Conservation (phyloP, 495 filamentous ascomycete genomes). For the Astrothelium subdiscretum region DNA sequence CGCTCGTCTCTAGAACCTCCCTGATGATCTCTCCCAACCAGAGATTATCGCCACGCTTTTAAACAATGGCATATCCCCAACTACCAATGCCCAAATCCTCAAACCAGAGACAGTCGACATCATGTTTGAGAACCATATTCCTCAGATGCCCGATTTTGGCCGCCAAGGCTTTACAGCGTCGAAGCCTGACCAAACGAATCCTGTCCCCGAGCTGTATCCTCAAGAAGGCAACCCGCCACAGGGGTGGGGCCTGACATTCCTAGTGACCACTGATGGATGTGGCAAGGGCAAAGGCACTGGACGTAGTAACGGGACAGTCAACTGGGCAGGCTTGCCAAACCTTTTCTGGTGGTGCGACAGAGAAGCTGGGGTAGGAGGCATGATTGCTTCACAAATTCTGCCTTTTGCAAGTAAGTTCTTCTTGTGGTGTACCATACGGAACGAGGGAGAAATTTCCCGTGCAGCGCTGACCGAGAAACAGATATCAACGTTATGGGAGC, state of each 20-base stretch:
- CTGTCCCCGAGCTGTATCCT: slow-evolving; percentile 38
- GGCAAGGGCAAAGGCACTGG: slow-evolving; percentile 32
- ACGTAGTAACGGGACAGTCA: slow-evolving; percentile 34
- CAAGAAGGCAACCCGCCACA: slow-evolving; percentile 38
- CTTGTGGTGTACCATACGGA: background rate
- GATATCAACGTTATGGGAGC: background rate
- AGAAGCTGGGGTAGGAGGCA: slow-evolving; percentile 46
- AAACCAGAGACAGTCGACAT: slow-evolving; percentile 38
- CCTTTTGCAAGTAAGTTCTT: slow-evolving; percentile 33
- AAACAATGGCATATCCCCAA: slow-evolving; percentile 31
- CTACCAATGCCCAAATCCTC: slow-evolving; percentile 37
- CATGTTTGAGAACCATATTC: slow-evolving; percentile 54
- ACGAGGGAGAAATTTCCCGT: background rate
- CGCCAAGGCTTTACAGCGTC: slow-evolving; percentile 33
- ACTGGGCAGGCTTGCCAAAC: slow-evolving; percentile 51
- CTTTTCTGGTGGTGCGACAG: slow-evolving; percentile 51
- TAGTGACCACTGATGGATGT: slow-evolving; percentile 31
- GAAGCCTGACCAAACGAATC: slow-evolving; percentile 41
- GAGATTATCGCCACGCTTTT: slow-evolving; percentile 26
- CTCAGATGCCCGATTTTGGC: slow-evolving; percentile 39
- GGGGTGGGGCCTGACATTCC: slow-evolving; percentile 50
- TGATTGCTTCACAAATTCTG: slow-evolving; percentile 46
- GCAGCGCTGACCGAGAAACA: background rate
- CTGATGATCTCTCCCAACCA: background rate
- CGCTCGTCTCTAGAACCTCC: background rate